These are phyloP conservation scores for Trichoderma asperelloides DNA, from an alignment of 495 filamentous ascomycete species.

Conservation along the genomic window DNA sequence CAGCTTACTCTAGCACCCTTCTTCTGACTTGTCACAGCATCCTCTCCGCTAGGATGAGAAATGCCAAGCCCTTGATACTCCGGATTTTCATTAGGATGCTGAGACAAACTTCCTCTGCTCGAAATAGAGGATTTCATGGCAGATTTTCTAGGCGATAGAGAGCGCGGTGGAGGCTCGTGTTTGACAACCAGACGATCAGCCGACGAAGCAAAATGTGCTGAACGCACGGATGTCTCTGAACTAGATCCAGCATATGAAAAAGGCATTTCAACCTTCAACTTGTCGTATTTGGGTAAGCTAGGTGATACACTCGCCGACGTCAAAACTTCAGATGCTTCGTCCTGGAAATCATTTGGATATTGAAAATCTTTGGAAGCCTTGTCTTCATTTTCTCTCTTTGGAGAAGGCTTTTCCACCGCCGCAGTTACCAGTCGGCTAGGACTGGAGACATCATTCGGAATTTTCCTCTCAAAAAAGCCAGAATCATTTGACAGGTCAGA, in stretches of 20 bases:
- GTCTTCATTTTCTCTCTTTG: neutral
- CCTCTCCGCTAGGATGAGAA: slow-evolving; percentile 41
- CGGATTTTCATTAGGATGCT: slow-evolving; percentile 33
- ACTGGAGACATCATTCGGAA: neutral
- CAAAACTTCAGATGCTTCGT: neutral
- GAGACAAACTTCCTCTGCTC: slow-evolving; percentile 30
- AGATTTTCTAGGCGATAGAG: slow-evolving; percentile 78
- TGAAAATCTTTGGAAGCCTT: neutral
- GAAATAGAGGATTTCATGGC: slow-evolving; percentile 64
- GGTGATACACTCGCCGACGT: neutral
- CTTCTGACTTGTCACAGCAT: slow-evolving; percentile 41
- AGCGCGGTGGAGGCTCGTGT: slow-evolving; percentile 71
- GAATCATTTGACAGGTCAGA: neutral
- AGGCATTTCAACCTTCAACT: neutral
- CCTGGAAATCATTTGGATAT: neutral
- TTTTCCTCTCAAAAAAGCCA: neutral
- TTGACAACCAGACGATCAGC: slow-evolving; percentile 46
- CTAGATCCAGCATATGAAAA: neutral
- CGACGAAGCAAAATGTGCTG: slow-evolving; percentile 60
- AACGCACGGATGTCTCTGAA: slow-evolving; percentile 33
- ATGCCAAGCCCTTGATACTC: slow-evolving; percentile 24
- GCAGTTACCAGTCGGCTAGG: neutral
- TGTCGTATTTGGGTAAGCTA: neutral
- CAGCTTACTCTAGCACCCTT: slow-evolving; percentile 78
- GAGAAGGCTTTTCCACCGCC: neutral